Base-by-base conservation (phyloP, 2,329 filamentous ascomycete species). In the Botrytis galanthina region DNA sequence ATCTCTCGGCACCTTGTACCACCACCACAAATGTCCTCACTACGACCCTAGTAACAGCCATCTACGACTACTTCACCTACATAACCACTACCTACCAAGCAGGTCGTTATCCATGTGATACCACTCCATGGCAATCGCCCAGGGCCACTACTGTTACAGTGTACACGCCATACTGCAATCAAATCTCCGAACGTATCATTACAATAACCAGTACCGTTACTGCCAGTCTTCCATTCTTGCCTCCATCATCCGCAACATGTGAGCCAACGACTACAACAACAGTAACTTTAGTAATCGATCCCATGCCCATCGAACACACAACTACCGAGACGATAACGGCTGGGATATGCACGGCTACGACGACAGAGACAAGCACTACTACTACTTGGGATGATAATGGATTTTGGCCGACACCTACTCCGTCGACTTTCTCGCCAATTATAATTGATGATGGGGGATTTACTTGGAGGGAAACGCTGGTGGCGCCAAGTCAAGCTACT, bases 1-100 rank as follows among this genome's bases (percentile, higher is more conserved):
- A 46, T 9, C 26, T 57, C 26, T 57, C 48, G 0, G 48, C 48
- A 1, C 5, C 48, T 0, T 68, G 64, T 12, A 68, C 64, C 8
- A 67, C 64, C 0, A 67, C 60, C 9, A 62, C 64, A 67, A 67
- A 51, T 1, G 16, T 67, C 14, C 14, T 54, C 20, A 54, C 46
- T 1, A 68, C 64, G 14, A 68, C 35, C 3, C 26, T n/a, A 29
- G 64, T 68, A 42, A 68, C 64, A 12, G 64, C 64, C 4, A 68
- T 68, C 32, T 68, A 68, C 26, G 64, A 68, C 14, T 68, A 68
- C 9, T 32, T 68, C 35, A 68, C 64, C 2, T 68, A 39, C 0
- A 54, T 35, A 12, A 67, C 32, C 14, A 67, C 64, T 3, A 67
- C 64, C 16, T 67, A 39, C 14, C 46, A 37, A 29, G 22, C 64